Conservation (phyloP, 257 asterid genomes). For the Penstemon eatonii region DNA sequence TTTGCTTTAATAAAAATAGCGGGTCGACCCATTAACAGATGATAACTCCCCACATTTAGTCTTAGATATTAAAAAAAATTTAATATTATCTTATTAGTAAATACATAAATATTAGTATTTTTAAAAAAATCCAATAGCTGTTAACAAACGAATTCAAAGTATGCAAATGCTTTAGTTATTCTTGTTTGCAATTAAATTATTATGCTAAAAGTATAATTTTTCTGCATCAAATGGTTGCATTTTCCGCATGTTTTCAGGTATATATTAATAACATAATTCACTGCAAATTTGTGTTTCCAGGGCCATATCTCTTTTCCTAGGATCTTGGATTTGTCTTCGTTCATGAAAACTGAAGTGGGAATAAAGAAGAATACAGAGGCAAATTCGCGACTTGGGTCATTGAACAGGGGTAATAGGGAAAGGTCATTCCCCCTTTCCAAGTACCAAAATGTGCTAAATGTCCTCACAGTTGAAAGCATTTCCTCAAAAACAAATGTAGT, state of each 20-base stretch:
- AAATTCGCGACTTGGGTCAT: constrained; percentile 26
- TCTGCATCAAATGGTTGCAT: background rate
- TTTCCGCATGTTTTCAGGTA: background rate
- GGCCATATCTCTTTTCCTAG: constrained; percentile 78
- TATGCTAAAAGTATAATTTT: background rate
- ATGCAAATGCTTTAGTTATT: background rate
- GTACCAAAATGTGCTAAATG: constrained; percentile 36
- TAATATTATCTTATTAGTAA: too few relatives aligned
- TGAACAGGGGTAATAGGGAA: constrained; percentile 25
- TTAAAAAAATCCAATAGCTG: too few relatives aligned
- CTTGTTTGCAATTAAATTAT: constrained; percentile 5
- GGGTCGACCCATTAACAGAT: too few relatives aligned
- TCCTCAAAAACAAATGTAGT: constrained; percentile 30
- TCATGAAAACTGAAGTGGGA: constrained; percentile 48
- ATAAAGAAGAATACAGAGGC: constrained; percentile 40
- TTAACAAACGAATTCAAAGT: too few relatives aligned
- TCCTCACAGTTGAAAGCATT: constrained; percentile 23
- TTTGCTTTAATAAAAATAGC: background rate
- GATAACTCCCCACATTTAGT: too few relatives aligned
- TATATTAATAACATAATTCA: background rate
- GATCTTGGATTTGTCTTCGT: constrained; percentile 59
- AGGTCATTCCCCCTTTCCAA: constrained; percentile 31
- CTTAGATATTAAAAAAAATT: too few relatives aligned
- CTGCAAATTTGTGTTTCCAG: constrained; percentile 33
- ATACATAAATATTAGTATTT: too few relatives aligned